Base-by-base conservation (phyloP, 169 alveolate species). In the Plasmodium reichenowi region DNA sequence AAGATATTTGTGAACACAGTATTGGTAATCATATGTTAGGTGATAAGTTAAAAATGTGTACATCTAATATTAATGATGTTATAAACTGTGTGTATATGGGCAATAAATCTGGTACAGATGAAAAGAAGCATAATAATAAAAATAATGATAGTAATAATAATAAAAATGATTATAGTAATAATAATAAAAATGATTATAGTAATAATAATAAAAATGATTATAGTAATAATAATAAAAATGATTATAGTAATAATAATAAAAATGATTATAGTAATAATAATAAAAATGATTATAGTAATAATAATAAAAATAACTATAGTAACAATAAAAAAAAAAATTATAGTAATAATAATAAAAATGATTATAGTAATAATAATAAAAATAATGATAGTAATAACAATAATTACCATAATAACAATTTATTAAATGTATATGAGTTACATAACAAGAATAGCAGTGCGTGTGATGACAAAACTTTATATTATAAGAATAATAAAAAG, bases 401-500 rank as follows among this genome's bases (percentile, higher is more conserved):
- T 6, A 7, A 38, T 38, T 0, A 5, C 9, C 8, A 38, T 38
- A 38, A 38, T 38, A 62, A 22, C 6, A 58, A 22, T 52, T 4
- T 58, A 50, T 26, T 5, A 38, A 38, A 38, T 38, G 9, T 5
- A 38, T 38, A 7, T 38, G 9, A 1, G 6, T 38, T 38, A 38
- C 47, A 38, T 38, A 5, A 38, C 6, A 38, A 38, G 7, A 38
- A 5, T 38, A 38, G 4, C 38, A 2, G 2, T 26, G 4, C 9
- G 1, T 38, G 47, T 38, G 47, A 38, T 38, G 47, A 38, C 47
- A 38, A 38, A 38, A 38, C 47, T 0, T 38, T 38, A 0, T 10
- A 38, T 38, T 38, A 22, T n/a, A 68, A 45, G 32, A 83, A 83
- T 29, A 24, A 56, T 10, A 48, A n/a, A 17, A 70, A 83, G 60